Conservation (phyloP, 2,329 filamentous ascomycete species). For the Pseudogymnoascus sp. region DNA sequence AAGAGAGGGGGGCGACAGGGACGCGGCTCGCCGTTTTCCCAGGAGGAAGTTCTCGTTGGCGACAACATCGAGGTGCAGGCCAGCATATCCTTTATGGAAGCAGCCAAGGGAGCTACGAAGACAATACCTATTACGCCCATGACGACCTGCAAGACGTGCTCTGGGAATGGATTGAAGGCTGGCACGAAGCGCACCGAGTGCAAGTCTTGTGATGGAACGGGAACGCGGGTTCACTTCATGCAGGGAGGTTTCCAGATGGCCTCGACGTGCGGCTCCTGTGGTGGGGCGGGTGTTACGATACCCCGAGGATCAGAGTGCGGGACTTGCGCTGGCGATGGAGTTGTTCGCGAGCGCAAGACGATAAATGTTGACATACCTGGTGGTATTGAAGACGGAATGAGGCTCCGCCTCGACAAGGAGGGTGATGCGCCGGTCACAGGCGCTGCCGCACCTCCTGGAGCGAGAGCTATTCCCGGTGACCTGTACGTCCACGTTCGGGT, state of each 20-base stretch:
- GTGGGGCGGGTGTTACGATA: conserved; percentile 66
- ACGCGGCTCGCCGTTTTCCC: conserved; percentile 59
- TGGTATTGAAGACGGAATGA: conserved; percentile 95
- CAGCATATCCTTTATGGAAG: conserved; percentile 91
- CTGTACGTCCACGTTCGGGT: conserved; percentile 88
- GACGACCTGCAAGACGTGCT: conserved; percentile 72
- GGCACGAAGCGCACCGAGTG: conserved; percentile 68
- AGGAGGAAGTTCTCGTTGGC: conserved; percentile 77
- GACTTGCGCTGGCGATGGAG: conserved; percentile 73
- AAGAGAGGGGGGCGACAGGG: conserved; percentile 36
- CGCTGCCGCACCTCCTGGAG: conserved; percentile 52
- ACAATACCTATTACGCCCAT: conserved; percentile 81
- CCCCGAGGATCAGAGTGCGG: conserved; percentile 75
- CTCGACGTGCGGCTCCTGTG: conserved; percentile 74
- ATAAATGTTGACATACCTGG: conserved; percentile 88
- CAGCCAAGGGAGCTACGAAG: conserved; percentile 82
- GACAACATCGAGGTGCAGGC: conserved; percentile 94
- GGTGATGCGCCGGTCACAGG: conserved; percentile 81
- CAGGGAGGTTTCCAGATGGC: conserved; percentile 94
- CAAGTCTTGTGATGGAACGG: conserved; percentile 75
- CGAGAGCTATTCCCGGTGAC: conserved; percentile 68
- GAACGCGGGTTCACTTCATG: conserved; percentile 80
- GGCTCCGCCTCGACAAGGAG: conserved; percentile 73
- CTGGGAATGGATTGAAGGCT: conserved; percentile 74
- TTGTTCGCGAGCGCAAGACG: conserved; percentile 72